Evolutionary conservation across 495 filamentous ascomycete genomes (phyloP), one percentile per base, ranked within the genome.

Genomic region (Talaromyces liani): DNA sequence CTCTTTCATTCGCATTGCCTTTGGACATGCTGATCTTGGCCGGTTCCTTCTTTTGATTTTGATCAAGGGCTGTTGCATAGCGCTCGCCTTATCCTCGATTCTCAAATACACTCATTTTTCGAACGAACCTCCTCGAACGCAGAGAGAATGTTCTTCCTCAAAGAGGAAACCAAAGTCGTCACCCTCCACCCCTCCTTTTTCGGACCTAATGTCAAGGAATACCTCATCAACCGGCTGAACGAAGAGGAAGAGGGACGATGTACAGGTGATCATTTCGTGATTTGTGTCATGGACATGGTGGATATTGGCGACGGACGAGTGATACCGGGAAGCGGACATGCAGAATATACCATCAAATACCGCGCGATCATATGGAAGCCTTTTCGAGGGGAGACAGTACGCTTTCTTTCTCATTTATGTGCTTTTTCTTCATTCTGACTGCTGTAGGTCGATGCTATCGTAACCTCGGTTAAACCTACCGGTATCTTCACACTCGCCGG

Each of bases 151-250:
- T 98, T 97, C 74, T 98, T 98, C 80, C 89, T 98, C 69, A 89
- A 96, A 76, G 90, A 95, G 66, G 88, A 98, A 72, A 91, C 96
- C 77, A 91, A 92, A 69, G 84, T 87, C 66, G 93, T 98, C 66
- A 90, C 91, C 59, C 84, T 98, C 68, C 95, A 98, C 73, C 94
- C 94, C 34, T 97, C 94, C 27, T 98, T 92, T 77, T 98, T 98
- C 72, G 91, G 91, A 63, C 85, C 89, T 41, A 89, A 92, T 68
- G 92, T 96, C 82, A 87, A 90, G 60, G 89, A 95, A 61, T 87
- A 95, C 69, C 87, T 98, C 7, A 91, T 88, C 47, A 86, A 87
- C 59, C 89, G 92, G 66, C 85, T 98, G 18, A 84, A 96, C 63
- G 87, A 89, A 68, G 93, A 97, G 71, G 92, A 96, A 58, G 94